These are phyloP conservation scores for Nicotiana paniculata DNA, from an alignment of 257 asterid species.

Conservation along the genomic window DNA sequence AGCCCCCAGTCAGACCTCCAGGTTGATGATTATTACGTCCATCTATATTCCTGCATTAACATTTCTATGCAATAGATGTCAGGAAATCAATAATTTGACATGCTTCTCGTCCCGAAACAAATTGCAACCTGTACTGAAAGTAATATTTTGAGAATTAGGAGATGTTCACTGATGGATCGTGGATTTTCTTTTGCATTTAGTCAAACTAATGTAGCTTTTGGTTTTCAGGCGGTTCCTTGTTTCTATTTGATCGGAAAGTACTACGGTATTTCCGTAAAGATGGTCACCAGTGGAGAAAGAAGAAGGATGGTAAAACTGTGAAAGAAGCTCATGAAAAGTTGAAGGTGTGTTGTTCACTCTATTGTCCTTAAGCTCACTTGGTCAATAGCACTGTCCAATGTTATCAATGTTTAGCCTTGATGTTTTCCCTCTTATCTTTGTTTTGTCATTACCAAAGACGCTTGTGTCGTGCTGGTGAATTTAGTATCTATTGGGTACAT, in stretches of 20 bases:
- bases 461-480: background rate
- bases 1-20: slow-evolving; percentile 20
- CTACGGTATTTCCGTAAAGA: slow-evolving; percentile 21
- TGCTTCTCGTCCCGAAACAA: too few species aligned
- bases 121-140: background rate
- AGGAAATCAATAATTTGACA: background rate
- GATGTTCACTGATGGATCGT: background rate
- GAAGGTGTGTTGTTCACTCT: background rate
- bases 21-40: slow-evolving; percentile 4
- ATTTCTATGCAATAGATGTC: slow-evolving; percentile 1
- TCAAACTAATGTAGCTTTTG: background rate
- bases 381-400: background rate
- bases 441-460: background rate
- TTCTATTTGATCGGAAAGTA: slow-evolving; percentile 23
- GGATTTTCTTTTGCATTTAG: background rate
- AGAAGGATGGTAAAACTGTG: slow-evolving; percentile 25
- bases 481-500: background rate
- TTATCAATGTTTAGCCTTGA: background rate
- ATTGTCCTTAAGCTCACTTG: background rate
- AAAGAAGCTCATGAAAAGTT: slow-evolving; percentile 28
- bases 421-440: background rate
- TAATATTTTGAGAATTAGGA: background rate
- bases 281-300: slow-evolving; percentile 29
- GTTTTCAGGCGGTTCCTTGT: slow-evolving; percentile 17
- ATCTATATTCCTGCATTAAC: background rate